Evolutionary conservation across 495 filamentous ascomycete species (phyloP).

Genomic region (Penicillium cataractarum): DNA sequence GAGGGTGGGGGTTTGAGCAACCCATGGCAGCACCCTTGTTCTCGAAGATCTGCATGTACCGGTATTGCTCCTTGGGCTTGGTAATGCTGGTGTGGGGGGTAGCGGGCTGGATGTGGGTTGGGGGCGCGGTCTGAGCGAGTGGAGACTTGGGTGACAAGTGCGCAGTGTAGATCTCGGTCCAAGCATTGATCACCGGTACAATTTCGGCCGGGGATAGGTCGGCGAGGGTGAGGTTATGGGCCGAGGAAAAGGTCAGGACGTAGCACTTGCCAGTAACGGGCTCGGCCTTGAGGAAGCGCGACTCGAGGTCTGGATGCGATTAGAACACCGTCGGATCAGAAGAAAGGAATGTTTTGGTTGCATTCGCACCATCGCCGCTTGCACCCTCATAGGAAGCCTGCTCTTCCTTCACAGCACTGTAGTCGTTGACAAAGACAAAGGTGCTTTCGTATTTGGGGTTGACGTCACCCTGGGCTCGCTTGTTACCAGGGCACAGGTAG

Average conservation of each 20-base stretch:
- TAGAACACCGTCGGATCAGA: slow-evolving; percentile 1
- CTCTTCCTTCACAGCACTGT: slow-evolving; percentile 92
- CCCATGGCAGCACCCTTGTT: slow-evolving; percentile 99
- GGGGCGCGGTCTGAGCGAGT: slow-evolving; percentile 53
- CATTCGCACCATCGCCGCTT: slow-evolving; percentile 49
- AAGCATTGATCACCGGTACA: slow-evolving; percentile 76
- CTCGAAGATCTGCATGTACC: slow-evolving; percentile 99
- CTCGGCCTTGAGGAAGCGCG: slow-evolving; percentile 80
- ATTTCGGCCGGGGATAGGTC: slow-evolving; percentile 74
- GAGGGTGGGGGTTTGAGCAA: slow-evolving; percentile 97
- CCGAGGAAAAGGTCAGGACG: slow-evolving; percentile 89
- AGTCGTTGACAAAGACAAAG: slow-evolving; percentile 97
- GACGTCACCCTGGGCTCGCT: slow-evolving; percentile 82
- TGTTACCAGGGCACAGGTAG: slow-evolving; percentile 95
- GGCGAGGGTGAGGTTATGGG: slow-evolving; percentile 89
- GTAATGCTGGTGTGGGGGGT: slow-evolving; percentile 47
- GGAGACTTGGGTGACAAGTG: slow-evolving; percentile 77
- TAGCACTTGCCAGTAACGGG: slow-evolving; percentile 96
- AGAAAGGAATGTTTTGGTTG: neutral
- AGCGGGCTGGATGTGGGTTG: slow-evolving; percentile 52
- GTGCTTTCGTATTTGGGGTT: slow-evolving; percentile 88
- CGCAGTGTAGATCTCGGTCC: slow-evolving; percentile 84
- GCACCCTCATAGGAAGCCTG: slow-evolving; percentile 71
- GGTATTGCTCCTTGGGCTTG: slow-evolving; percentile 75
- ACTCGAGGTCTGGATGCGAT: slow-evolving; percentile 60